These are phyloP conservation scores for Barnettozyma hawaiiensis DNA, from an alignment of 1,139 yeast genomes.

Conservation along the genomic window DNA sequence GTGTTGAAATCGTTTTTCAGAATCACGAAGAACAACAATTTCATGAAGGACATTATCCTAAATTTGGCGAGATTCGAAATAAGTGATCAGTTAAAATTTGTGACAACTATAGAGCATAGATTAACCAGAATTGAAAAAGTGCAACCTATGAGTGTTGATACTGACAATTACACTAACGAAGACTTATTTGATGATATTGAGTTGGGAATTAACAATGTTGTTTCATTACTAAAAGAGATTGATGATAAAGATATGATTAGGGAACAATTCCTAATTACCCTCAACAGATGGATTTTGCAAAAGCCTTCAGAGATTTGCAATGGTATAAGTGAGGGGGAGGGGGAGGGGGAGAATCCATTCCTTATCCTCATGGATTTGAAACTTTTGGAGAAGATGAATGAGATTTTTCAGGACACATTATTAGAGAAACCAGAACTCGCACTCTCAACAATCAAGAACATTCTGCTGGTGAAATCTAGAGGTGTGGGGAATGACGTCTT, in stretches of 20 bases:
- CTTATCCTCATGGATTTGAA: slow-evolving; percentile 55
- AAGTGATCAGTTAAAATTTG: slow-evolving; percentile 46
- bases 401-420: slow-evolving; percentile 53
- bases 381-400: slow-evolving; percentile 58
- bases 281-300: slow-evolving; percentile 55
- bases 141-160: slow-evolving; percentile 17
- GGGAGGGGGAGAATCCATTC: slow-evolving; percentile 54
- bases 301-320: slow-evolving; percentile 14
- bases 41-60: slow-evolving; percentile 37
- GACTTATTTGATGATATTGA: slow-evolving; percentile 47
- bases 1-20: slow-evolving; percentile 46
- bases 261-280: slow-evolving; percentile 43
- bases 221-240: slow-evolving; percentile 43
- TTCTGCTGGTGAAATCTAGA: slow-evolving; percentile 32
- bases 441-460: slow-evolving; percentile 47
- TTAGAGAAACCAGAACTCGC: slow-evolving; percentile 59
- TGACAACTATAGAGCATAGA: slow-evolving; percentile 39
- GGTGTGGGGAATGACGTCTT: slow-evolving; percentile 19
- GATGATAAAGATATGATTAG: slow-evolving; percentile 43
- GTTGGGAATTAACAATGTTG: slow-evolving; percentile 40
- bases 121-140: slow-evolving; percentile 45
- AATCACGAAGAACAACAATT: slow-evolving; percentile 33
- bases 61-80: slow-evolving; percentile 39
- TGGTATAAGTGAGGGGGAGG: slow-evolving; percentile 23
- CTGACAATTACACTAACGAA: slow-evolving; percentile 21